Evolutionary conservation across 805 yeast species (phyloP), one percentile per base, ranked within the genome.

Genomic region (Nakazawaea holstii): DNA sequence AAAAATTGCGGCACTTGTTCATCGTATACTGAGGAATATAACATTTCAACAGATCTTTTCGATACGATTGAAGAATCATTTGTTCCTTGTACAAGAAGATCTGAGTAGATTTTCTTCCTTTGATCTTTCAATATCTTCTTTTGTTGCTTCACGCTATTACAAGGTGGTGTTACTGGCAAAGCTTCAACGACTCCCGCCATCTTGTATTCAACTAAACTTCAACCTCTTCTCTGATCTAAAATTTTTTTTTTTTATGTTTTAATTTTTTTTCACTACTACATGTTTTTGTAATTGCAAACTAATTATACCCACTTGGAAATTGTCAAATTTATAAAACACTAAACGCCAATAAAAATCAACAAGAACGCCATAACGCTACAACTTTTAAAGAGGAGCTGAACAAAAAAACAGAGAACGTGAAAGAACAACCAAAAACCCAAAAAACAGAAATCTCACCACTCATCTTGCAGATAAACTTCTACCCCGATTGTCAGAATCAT

Each of bases 61-160:
- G 94, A 85, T 1, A 85, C 90, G 42, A 87, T 87, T 0, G 95
- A 87, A 7, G 89, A 85, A 55, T 83, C 85, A 58, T 87, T 87
- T 2, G 95, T 87, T 3, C 88, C 90, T 63, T 87, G 95, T n/a
- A 87, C 81, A 28, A 84, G 82, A 30, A 79, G 62, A 60, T 84
- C 90, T 32, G 78, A 77, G 55, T 72, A 77, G 24, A 69, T 67
- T 52, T 72, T 74, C 36, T 72, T 67, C 33, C 82, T 61, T 36
- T 59, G 59, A 48, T 69, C 76, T 52, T 79, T 78, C 45, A 68
- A 73, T 10, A 50, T 47, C 43, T 61, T 63, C 38, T 46, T 36
- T 9, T 15, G 36, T 15, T 33, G 36, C 9, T 33, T 33, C n/a
- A 20, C 24, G 5, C 24, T 20, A 20, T 20, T 20, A 20, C 24